phyloP scores from a whole-genome alignment of 2,329 filamentous ascomycete genomes.

The Ilyonectria destructans region DNA sequence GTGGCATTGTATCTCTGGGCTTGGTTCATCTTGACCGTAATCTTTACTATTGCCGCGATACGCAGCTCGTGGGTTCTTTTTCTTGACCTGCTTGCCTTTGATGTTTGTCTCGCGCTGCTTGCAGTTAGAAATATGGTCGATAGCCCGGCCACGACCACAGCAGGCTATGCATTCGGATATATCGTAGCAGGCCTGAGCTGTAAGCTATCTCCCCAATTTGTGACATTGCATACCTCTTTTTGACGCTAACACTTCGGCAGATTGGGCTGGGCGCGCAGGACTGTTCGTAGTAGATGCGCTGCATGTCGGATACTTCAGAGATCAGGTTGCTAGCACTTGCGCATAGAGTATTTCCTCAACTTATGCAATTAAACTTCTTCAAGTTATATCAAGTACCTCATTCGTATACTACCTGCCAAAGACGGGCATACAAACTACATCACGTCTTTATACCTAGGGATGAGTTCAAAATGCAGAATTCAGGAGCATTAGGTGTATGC shows the following conservation, averaged over 20 bases:
- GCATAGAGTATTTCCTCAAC: too few relatives aligned
- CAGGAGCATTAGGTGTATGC: too few relatives aligned
- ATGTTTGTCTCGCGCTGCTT: constrained; percentile 26
- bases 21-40: constrained; percentile 36
- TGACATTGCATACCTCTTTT: neutral
- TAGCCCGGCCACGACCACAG: constrained; percentile 1
- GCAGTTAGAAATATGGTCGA: constrained; percentile 29
- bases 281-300: constrained; percentile 9
- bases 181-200: constrained; percentile 31
- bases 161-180: constrained; percentile 33
- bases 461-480: too few relatives aligned
- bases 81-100: constrained; percentile 19
- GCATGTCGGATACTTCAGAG: too few relatives aligned
- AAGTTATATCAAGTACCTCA: too few relatives aligned
- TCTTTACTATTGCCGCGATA: constrained; percentile 26
- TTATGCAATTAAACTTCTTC: too few relatives aligned
- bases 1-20: constrained; percentile 35
- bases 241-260: constrained; percentile 1
- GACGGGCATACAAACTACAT: too few relatives aligned
- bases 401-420: too few relatives aligned
- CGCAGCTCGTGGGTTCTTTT: constrained; percentile 19
- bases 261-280: constrained; percentile 34
- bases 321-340: too few relatives aligned
- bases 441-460: too few relatives aligned
- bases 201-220: neutral